phyloP scores from a whole-genome alignment of 352 stramenopile species.

The Pythium guiyangense region DNA sequence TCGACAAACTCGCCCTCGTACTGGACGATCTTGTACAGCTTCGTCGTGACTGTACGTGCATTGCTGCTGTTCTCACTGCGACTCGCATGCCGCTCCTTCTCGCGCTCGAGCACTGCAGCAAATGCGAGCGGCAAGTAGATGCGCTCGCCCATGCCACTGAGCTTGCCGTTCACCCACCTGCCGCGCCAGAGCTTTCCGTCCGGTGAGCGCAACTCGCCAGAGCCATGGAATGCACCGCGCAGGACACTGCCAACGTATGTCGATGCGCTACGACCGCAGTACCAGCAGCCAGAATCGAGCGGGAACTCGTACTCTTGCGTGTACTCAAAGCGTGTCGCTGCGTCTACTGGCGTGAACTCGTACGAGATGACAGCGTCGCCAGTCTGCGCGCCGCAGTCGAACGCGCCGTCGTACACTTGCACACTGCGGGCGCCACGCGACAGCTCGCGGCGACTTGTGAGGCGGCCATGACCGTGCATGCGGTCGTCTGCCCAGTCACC shows the following conservation, averaged over 20 bases:
- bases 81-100: constrained; percentile 10
- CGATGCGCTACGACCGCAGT: constrained; percentile 42
- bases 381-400: constrained; percentile 38
- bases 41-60: background rate
- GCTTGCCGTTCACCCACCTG: constrained; percentile 40
- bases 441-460: constrained; percentile 19
- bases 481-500: constrained; percentile 49
- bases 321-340: constrained; percentile 30
- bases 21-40: constrained; percentile 47
- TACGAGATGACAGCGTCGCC: constrained; percentile 38
- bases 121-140: constrained; percentile 50
- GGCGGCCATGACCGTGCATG: constrained; percentile 52
- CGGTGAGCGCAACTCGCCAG: constrained; percentile 41
- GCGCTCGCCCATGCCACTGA: constrained; percentile 41
- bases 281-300: constrained; percentile 45
- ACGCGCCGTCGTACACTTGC: constrained; percentile 48
- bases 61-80: background rate
- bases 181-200: constrained; percentile 56
- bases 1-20: constrained; percentile 50
- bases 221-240: constrained; percentile 60
- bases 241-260: constrained; percentile 52
- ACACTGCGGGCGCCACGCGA: constrained; percentile 1
- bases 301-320: constrained; percentile 68
- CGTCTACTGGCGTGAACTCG: constrained; percentile 24
- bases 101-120: constrained; percentile 32